A percentile compares a stretch with the other conserved stretches of the same genome.
Conservation (phyloP, 1,284 basidiomycete genomes). For the Boletus hoseneyae region DNA sequence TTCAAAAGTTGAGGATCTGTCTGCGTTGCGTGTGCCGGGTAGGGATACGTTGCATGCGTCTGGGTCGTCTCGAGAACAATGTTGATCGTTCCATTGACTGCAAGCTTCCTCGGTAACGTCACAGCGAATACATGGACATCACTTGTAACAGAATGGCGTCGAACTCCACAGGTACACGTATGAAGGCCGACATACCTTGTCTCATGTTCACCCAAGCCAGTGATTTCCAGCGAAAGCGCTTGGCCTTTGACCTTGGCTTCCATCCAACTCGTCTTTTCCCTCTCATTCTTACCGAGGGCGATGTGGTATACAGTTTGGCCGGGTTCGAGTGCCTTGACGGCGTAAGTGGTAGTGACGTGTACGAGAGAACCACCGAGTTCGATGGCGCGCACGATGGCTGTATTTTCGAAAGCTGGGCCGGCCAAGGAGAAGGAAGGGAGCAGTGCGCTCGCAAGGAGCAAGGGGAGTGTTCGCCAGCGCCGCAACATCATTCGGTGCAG, state of each 20-base stretch:
- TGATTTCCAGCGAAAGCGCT: constrained; percentile 51
- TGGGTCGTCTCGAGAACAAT: constrained; percentile 75
- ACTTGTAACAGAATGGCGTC: constrained; percentile 20
- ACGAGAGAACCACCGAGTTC: constrained; percentile 87
- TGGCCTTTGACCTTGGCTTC: constrained; percentile 77
- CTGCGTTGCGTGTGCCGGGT: constrained; percentile 74
- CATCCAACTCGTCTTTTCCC: constrained; percentile 70
- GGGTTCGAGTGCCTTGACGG: constrained; percentile 69
- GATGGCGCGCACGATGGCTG: constrained; percentile 79
- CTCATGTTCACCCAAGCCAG: constrained; percentile 47
- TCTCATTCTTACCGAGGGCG: constrained; percentile 63
- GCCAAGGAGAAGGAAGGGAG: constrained; percentile 36
- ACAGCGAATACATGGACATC: constrained; percentile 46
- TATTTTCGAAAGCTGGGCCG: constrained; percentile 73
- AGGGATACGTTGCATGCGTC: constrained; percentile 72
- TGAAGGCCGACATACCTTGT: constrained; percentile 42
- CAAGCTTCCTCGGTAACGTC: constrained; percentile 44
- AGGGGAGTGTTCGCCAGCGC: constrained; percentile 40
- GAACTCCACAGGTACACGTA: constrained; percentile 1
- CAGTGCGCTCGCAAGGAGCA: constrained; percentile 36
- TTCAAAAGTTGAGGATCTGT: constrained; percentile 78
- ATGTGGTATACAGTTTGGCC: constrained; percentile 66
- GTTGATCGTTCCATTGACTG: constrained; percentile 59
- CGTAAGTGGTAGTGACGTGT: constrained; percentile 84
- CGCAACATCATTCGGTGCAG: constrained; percentile 35